A percentile compares a stretch with the other conserved stretches of the same genome.
Evolutionary conservation across 768 basidiomycete species (phyloP).

Genomic region (Galerina sulciceps): DNA sequence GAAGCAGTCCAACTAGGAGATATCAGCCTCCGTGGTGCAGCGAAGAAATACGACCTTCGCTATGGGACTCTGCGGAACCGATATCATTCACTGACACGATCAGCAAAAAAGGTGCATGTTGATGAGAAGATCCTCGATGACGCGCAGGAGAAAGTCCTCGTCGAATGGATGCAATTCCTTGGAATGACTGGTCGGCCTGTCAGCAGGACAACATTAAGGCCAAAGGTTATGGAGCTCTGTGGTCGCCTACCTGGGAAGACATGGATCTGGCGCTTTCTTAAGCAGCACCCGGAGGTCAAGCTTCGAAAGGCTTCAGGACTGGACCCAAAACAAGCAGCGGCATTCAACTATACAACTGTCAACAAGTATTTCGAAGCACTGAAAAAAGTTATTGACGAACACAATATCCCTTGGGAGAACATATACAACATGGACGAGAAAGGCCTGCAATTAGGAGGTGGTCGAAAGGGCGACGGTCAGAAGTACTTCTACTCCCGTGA

Average conservation of each 20-base stretch:
- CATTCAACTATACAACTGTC: conserved; percentile 24
- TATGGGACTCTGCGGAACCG: background rate
- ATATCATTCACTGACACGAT: background rate
- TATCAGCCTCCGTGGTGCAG: background rate
- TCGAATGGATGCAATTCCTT: background rate
- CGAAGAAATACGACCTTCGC: background rate
- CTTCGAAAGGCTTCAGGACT: conserved; percentile 17
- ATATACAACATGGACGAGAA: conserved; percentile 43
- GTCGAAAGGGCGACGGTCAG: conserved; percentile 19
- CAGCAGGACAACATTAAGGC: too few relatives aligned
- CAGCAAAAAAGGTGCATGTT: background rate
- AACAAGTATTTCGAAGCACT: conserved; percentile 22
- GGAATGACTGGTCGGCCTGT: too few relatives aligned
- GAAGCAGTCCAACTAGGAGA: background rate
- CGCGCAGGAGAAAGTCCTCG: background rate
- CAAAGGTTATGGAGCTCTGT: too few relatives aligned
- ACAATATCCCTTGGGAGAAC: conserved; percentile 35
- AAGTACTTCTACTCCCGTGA: conserved; percentile 24
- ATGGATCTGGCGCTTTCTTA: too few relatives aligned
- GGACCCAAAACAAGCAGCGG: conserved; percentile 31
- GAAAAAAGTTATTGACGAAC: too few relatives aligned
- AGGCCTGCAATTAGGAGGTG: conserved; percentile 35
- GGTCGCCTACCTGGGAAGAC: too few relatives aligned
- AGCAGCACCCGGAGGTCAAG: conserved; percentile 22
- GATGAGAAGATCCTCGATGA: background rate